phyloP scores from a whole-genome alignment of 2,329 filamentous ascomycete species.

The Aspergillus fumigatiaffinis region DNA sequence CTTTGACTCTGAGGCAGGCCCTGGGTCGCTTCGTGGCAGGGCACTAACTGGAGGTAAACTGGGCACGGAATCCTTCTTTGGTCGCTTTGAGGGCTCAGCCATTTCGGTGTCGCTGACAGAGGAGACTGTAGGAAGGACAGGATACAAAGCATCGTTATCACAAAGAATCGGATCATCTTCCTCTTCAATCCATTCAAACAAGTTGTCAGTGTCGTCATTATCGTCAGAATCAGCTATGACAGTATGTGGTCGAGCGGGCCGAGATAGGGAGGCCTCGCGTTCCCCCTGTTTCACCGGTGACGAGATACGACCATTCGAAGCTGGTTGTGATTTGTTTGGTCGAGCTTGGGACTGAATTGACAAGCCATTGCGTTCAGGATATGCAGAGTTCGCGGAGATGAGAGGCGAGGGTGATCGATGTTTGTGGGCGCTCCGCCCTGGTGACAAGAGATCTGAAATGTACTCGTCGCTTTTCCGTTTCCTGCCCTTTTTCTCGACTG shows the following conservation, averaged over 20 bases:
- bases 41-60: neutral
- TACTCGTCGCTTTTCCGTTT: conserved; percentile 50
- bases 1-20: conserved; percentile 13
- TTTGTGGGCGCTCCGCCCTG: conserved; percentile 25
- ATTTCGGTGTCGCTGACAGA: conserved; percentile 6
- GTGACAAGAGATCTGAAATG: conserved; percentile 33
- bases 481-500: conserved; percentile 38
- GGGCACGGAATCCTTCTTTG: neutral
- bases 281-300: conserved; percentile 9
- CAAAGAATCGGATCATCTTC: conserved; percentile 20
- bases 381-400: neutral
- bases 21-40: neutral
- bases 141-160: conserved; percentile 26
- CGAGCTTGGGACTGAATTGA: neutral
- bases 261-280: conserved; percentile 3
- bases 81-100: neutral
- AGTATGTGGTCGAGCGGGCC: conserved; percentile 7
- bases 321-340: conserved; percentile 3
- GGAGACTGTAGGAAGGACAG: conserved; percentile 24
- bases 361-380: neutral
- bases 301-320: conserved; percentile 3
- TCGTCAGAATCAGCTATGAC: conserved; percentile 36
- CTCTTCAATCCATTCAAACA: conserved; percentile 21
- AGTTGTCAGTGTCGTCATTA: conserved; percentile 22
- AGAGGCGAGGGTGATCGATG: conserved; percentile 16